These are phyloP conservation scores for Thozetella sp. DNA, from an alignment of 495 filamentous ascomycete species.

Conservation along the genomic window DNA sequence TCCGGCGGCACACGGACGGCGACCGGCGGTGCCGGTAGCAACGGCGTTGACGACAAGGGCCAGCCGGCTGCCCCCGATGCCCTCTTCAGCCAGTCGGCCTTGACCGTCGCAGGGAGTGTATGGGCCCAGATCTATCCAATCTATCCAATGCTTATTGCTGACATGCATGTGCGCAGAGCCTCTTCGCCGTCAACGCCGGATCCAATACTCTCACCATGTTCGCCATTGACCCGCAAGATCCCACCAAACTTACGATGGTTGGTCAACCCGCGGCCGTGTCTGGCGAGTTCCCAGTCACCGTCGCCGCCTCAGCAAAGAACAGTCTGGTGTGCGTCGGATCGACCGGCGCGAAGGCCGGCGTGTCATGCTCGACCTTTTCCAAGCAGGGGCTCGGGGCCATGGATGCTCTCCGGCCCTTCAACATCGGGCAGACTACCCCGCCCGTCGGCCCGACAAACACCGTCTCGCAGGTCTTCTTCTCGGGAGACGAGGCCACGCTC, in stretches of 20 bases:
- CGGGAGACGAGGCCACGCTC: slow-evolving; percentile 47
- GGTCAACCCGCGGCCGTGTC: slow-evolving; percentile 32
- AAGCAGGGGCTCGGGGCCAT: slow-evolving; percentile 35
- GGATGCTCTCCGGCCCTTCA: slow-evolving; percentile 43
- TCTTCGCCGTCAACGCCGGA: slow-evolving; percentile 65
- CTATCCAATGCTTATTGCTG: not conserved
- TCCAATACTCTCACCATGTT: slow-evolving; percentile 60
- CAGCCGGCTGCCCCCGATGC: slow-evolving; percentile 49
- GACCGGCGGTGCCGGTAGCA: slow-evolving; percentile 39
- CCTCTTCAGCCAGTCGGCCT: slow-evolving; percentile 48
- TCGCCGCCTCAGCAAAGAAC: slow-evolving; percentile 49
- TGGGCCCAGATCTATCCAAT: slow-evolving; percentile 11
- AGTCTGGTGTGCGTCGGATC: slow-evolving; percentile 55
- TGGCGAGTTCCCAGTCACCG: slow-evolving; percentile 60
- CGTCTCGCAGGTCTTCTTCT: slow-evolving; percentile 58
- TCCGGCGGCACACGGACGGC: slow-evolving; percentile 29
- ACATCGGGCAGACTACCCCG: slow-evolving; percentile 52
- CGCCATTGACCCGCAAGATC: slow-evolving; percentile 43
- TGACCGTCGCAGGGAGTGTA: slow-evolving; percentile 51
- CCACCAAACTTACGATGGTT: slow-evolving; percentile 31
- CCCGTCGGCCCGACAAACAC: slow-evolving; percentile 55
- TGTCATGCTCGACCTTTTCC: slow-evolving; percentile 51
- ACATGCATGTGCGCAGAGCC: slow-evolving; percentile 21
- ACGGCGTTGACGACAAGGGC: slow-evolving; percentile 27
- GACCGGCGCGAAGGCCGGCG: slow-evolving; percentile 52